These are phyloP conservation scores for Dunaliella sp. DNA, from an alignment of 139 green algal genomes.

Conservation along the genomic window DNA sequence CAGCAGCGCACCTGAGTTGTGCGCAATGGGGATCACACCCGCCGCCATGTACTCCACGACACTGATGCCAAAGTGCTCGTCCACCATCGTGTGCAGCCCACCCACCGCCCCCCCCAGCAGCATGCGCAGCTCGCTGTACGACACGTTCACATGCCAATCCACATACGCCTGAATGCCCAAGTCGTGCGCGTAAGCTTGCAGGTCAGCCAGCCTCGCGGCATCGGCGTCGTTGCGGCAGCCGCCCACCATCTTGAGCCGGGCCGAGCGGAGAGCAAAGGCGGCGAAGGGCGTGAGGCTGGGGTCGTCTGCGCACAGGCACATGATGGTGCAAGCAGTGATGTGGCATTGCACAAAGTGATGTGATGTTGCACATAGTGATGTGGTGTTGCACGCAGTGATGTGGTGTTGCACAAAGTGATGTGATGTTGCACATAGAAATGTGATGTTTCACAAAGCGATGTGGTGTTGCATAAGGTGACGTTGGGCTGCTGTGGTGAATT, in stretches of 20 bases:
- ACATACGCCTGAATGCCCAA: conserved; percentile 28
- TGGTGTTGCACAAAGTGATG: no score
- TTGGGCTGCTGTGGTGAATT: no score
- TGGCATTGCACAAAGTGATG: not conserved
- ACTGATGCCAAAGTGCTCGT: conserved; percentile 99
- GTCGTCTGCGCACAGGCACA: not conserved
- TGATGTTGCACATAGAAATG: no score
- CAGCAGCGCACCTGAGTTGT: conserved; percentile 76
- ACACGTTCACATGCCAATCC: conserved; percentile 61
- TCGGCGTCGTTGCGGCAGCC: conserved; percentile 69
- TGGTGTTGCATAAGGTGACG: no score
- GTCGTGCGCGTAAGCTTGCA: conserved; percentile 49
- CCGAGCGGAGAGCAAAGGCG: conserved; percentile 39
- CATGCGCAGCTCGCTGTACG: conserved; percentile 63
- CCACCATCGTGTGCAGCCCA: conserved; percentile 94
- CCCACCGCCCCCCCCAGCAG: conserved; percentile 79
- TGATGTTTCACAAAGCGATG: no score
- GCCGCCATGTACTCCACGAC: conserved; percentile 99
- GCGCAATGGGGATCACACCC: conserved; percentile 83
- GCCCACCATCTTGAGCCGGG: conserved; percentile 73
- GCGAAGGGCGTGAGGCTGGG: not conserved
- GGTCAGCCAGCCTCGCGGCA: conserved; percentile 44
- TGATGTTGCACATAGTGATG: no score
- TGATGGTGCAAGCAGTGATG: not conserved
- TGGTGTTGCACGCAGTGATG: no score